A percentile compares a stretch with the other conserved stretches of the same genome.
Evolutionary conservation across 495 filamentous ascomycete genomes (phyloP).

Genomic region (Neurospora cerealis): DNA sequence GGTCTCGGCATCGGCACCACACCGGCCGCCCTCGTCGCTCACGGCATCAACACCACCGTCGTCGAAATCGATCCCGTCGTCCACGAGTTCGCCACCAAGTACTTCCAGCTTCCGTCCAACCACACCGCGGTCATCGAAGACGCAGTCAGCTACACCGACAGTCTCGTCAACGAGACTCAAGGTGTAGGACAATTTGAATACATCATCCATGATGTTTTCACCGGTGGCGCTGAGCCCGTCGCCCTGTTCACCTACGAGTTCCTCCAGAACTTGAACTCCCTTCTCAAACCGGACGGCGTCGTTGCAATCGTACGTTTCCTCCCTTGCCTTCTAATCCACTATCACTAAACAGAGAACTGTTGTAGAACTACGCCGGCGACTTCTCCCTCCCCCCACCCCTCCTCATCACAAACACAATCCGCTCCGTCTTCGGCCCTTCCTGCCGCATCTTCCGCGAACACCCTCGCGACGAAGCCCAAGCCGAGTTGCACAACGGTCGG

Average conservation of each 20-base stretch:
- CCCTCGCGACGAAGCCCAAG: conserved; percentile 32
- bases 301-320: conserved; percentile 69
- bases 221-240: conserved; percentile 84
- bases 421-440: conserved; percentile 50
- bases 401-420: conserved; percentile 63
- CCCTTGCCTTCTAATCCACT: no score
- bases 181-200: conserved; percentile 60
- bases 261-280: conserved; percentile 50
- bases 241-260: conserved; percentile 83
- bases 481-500: conserved; percentile 27
- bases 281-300: conserved; percentile 70
- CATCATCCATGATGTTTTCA: conserved; percentile 98
- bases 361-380: conserved; percentile 99
- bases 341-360: no score
- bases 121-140: conserved; percentile 76
- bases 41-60: conserved; percentile 84
- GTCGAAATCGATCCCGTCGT: conserved; percentile 91
- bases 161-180: conserved; percentile 23
- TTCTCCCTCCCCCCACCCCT: conserved; percentile 60
- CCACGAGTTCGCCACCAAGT: conserved; percentile 66
- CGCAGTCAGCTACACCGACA: conserved; percentile 64
- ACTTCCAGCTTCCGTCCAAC: conserved; percentile 71
- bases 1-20: conserved; percentile 90
- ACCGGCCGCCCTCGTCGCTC: conserved; percentile 72
- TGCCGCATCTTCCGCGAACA: conserved; percentile 81